A percentile compares a stretch with the other conserved stretches of the same genome.
Evolutionary conservation across 768 basidiomycete species (phyloP).

Genomic region (Boletellus emodensis): DNA sequence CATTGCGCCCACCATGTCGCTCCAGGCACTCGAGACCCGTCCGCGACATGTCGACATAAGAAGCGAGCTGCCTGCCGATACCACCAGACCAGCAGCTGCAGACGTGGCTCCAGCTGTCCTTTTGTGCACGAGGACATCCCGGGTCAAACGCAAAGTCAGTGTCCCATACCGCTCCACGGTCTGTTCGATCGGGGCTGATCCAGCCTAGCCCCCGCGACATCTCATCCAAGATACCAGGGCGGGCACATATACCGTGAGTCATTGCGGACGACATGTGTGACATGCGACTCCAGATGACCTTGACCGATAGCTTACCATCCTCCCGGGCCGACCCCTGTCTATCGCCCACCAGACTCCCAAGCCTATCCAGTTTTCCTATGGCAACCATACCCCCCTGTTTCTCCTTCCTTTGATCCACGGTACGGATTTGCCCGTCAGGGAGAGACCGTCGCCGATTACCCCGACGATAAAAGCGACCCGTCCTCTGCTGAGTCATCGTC

Average conservation of each 20-base stretch:
- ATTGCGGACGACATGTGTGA: not conserved
- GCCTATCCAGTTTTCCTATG: slow-evolving; percentile 17
- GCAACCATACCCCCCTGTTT: slow-evolving; percentile 31
- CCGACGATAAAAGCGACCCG: slow-evolving; percentile 26
- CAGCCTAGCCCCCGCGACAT: slow-evolving; percentile 5
- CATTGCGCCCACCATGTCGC: slow-evolving; percentile 6
- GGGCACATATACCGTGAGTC: slow-evolving; percentile 20
- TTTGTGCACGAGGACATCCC: slow-evolving; percentile 18
- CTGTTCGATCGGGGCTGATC: slow-evolving; percentile 9
- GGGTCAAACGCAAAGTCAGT: slow-evolving; percentile 18
- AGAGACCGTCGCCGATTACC: slow-evolving; percentile 14
- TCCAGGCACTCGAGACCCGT: slow-evolving; percentile 10
- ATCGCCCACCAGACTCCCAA: slow-evolving; percentile 15
- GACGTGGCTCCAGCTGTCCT: slow-evolving; percentile 24
- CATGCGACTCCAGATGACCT: slow-evolving; percentile 2
- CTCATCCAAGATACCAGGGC: slow-evolving; percentile 12
- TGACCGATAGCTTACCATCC: slow-evolving; percentile 17
- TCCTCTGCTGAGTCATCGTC: slow-evolving; percentile 23
- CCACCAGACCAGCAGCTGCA: slow-evolving; percentile 24
- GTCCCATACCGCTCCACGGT: not conserved
- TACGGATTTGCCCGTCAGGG: slow-evolving; percentile 7
- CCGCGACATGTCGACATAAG: slow-evolving; percentile 1
- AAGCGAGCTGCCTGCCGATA: slow-evolving; percentile 22
- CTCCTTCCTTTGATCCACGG: slow-evolving; percentile 14
- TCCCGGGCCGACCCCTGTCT: slow-evolving; percentile 15